Evolutionary conservation across 495 filamentous ascomycete genomes (phyloP).

Genomic region (Penicillium psychrofluorescens): DNA sequence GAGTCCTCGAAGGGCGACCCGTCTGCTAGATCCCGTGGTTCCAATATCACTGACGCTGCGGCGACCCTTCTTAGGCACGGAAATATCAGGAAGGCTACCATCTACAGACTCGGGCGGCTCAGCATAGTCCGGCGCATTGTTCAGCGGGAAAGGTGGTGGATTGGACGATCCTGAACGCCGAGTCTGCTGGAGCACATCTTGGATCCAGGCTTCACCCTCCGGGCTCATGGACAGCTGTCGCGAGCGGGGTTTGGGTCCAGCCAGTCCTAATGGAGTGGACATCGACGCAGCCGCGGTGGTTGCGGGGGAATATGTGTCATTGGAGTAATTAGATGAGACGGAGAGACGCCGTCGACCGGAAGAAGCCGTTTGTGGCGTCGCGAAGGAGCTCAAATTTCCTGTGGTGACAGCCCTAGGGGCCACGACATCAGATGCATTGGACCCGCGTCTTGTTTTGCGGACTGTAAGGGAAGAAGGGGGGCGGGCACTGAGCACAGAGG

Average conservation of each 20-base stretch:
- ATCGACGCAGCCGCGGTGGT: slow-evolving; percentile 10
- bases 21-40: slow-evolving; percentile 26
- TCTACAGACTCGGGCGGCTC: slow-evolving; percentile 5
- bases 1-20: slow-evolving; percentile 31
- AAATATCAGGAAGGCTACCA: not conserved
- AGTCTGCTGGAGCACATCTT: slow-evolving; percentile 37
- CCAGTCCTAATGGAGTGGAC: slow-evolving; percentile 37
- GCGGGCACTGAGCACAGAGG: slow-evolving; percentile 29
- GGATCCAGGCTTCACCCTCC: slow-evolving; percentile 46
- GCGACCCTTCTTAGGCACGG: slow-evolving; percentile 20
- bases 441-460: slow-evolving; percentile 31
- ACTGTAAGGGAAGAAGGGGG: slow-evolving; percentile 34
- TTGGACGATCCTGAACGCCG: slow-evolving; percentile 30
- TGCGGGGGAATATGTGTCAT: slow-evolving; percentile 17
- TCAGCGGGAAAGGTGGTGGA: slow-evolving; percentile 11
- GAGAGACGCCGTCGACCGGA: slow-evolving; percentile 27
- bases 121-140: not conserved
- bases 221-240: slow-evolving; percentile 40
- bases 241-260: slow-evolving; percentile 40
- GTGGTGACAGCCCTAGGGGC: slow-evolving; percentile 23
- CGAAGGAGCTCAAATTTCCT: slow-evolving; percentile 20
- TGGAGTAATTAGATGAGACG: slow-evolving; percentile 30
- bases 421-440: slow-evolving; percentile 29
- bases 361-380: slow-evolving; percentile 21
- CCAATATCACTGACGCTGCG: slow-evolving; percentile 38